Base-by-base conservation (phyloP, 208 protist species). In the Angomonas deanei region DNA sequence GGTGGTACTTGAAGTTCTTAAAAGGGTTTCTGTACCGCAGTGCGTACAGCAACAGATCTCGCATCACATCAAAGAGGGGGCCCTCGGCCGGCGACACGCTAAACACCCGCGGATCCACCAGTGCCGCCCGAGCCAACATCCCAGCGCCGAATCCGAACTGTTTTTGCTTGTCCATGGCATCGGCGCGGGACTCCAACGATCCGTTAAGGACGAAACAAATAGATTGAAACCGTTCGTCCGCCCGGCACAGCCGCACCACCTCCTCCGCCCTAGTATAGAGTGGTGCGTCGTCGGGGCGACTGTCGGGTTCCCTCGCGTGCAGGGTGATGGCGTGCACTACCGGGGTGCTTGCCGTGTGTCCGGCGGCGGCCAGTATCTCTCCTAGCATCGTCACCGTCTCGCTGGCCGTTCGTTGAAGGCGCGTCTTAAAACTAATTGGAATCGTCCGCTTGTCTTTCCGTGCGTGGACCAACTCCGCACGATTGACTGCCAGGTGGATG, bases 51-150 rank as follows among this genome's bases (percentile, higher is more conserved):
- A 86, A 61, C 42, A 92, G 62, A 55, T 78, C 79, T 48, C 60
- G 66, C 56, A 80, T 47, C 21, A 80, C 48, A 23, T 42, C 15
- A 49, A 85, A 68, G 50, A 78, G 69, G 39, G 77, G 49, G 0
- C 30, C 61, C 27, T 38, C 39, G 8, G 24, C 21, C 8, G 26
- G 23, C 17, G 46, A 6, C 2, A 50, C 34, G 17, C 63, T 39
- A 65, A 98, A 99, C 8, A 97, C 77, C 3, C 82, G 82, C 34
- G 88, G 77, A 71, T 99, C 97, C 50, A 80, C 88, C 70, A 98
- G 72, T 8, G 97, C 98, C n/a, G 93, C 93, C 30, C 98, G 90
- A 8, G 97, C 97, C n/a, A 98, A 76, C 97, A 99, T 98, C 15
- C 84, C 73, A 1, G 66, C 82, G 53, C 94, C 86, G 56, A 91